Percentiles rank a stretch among this genome's conserved stretches.
These are phyloP conservation scores for Arthrocladium fulminans DNA, from an alignment of 2,329 filamentous ascomycete genomes.

Conservation along the genomic window DNA sequence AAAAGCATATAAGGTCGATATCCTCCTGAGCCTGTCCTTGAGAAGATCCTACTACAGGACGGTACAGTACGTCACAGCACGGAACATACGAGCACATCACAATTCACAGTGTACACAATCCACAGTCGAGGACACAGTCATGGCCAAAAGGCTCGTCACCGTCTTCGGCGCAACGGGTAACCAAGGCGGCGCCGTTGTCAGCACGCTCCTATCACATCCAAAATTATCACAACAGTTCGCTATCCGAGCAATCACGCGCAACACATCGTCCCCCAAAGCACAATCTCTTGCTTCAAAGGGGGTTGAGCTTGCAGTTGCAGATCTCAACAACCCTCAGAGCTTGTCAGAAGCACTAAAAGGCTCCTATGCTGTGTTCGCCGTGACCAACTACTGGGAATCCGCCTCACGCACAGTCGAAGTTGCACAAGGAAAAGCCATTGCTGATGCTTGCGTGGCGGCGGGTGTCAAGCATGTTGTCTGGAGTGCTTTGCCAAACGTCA, in stretches of 20 bases:
- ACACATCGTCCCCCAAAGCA: slow-evolving; percentile 28
- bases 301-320: slow-evolving; percentile 29
- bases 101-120: not conserved
- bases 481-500: slow-evolving; percentile 30
- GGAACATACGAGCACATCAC: not conserved
- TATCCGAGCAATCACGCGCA: slow-evolving; percentile 45
- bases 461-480: slow-evolving; percentile 35
- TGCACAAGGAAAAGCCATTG: slow-evolving; percentile 30
- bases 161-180: slow-evolving; percentile 47
- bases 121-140: not conserved
- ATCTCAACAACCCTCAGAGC: slow-evolving; percentile 33
- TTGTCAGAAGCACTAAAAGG: slow-evolving; percentile 35
- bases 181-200: slow-evolving; percentile 43
- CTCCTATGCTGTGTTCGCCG: slow-evolving; percentile 42
- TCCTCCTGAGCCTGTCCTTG: too few relatives aligned
- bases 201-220: slow-evolving; percentile 38
- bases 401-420: slow-evolving; percentile 30
- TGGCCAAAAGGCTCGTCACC: slow-evolving; percentile 29
- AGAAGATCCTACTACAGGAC: too few relatives aligned
- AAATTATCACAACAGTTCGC: slow-evolving; percentile 39
- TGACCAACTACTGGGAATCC: slow-evolving; percentile 41
- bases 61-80: not conserved
- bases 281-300: slow-evolving; percentile 25
- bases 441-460: slow-evolving; percentile 30
- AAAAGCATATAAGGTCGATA: too few relatives aligned